Evolutionary conservation across 2,329 filamentous ascomycete species (phyloP), one percentile per base, ranked within the genome.

Genomic region (Colletotrichum orbiculare): DNA sequence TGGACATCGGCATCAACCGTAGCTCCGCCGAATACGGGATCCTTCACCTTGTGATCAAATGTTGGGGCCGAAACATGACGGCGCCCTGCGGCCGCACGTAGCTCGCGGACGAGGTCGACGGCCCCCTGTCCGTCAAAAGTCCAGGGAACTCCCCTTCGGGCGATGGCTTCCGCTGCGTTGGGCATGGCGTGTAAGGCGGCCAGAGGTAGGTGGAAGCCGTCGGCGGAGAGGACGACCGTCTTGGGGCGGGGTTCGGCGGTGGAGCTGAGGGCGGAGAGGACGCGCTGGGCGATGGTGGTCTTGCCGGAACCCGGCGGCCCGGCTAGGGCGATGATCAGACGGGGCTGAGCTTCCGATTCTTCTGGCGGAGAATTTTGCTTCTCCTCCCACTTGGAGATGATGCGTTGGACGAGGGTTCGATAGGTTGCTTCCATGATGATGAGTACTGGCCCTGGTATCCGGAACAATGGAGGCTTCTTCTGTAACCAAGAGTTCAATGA

Each of bases 41-140:
- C 82, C 67, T 83, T 82, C 41, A 83, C 71, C 2, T 80, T 78
- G 68, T 85, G 83, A 64, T 85, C 83, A 63, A 85, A 85, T 64
- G 79, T 83, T 1, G 83, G 83, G 1, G 72, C 73, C 11, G 66
- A 46, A 2, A 74, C 70, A 4, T 73, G 72, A 8, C 13, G 48
- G 8, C 35, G 56, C 8, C 61, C 55, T 4, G 61, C 42, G 8
- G 65, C 68, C 10, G 66, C 54, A 46, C 63, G 69, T 9, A 75
- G 46, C 9, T 54, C 13, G n/a, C 45, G 45, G 33, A 76, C 60
- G 6, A 73, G 61, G 3, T 67, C 48, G 8, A 76, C 43, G 38
- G 74, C 66, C 2, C 62, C 68, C 6, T 55, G 55, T 4, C 65
- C 73, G 43, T 76, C 73, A 53, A 76, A 76, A 8, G 75, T 76